phyloP scores from a whole-genome alignment of 78 protist species.

The Protostelium mycophagum region DNA sequence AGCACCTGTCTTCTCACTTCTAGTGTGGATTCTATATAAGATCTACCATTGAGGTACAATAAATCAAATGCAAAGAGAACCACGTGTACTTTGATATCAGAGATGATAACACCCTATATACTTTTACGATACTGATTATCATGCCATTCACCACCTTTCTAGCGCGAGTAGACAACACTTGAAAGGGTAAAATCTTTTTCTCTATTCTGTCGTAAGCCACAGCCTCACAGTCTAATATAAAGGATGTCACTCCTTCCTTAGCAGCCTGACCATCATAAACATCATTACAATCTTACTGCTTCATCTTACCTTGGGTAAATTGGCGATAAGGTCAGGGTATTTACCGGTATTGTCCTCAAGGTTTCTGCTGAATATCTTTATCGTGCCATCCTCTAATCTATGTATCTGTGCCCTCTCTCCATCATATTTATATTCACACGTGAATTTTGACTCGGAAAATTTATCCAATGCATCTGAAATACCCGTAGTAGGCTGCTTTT shows the following conservation, averaged over 20 bases:
- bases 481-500: slow-evolving; percentile 9
- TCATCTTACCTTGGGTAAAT: slow-evolving; percentile 15
- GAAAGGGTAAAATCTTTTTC: slow-evolving; percentile 89
- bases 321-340: slow-evolving; percentile 90
- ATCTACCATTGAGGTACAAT: slow-evolving; percentile 88
- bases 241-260: slow-evolving; percentile 23
- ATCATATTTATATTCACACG: slow-evolving; percentile 98
- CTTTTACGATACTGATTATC: not conserved
- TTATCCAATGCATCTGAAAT: slow-evolving; percentile 77
- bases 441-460: slow-evolving; percentile 70
- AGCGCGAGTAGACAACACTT: slow-evolving; percentile 81
- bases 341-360: slow-evolving; percentile 87
- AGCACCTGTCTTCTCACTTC: slow-evolving; percentile 42
- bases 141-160: slow-evolving; percentile 53
- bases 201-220: slow-evolving; percentile 83
- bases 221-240: slow-evolving; percentile 91
- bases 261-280: not conserved
- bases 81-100: slow-evolving; percentile 76
- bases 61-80: slow-evolving; percentile 96
- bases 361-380: slow-evolving; percentile 89
- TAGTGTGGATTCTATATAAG: slow-evolving; percentile 55
- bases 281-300: not conserved
- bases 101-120: slow-evolving; percentile 48
- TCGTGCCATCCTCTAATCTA: slow-evolving; percentile 38
- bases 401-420: slow-evolving; percentile 94